Conservation (phyloP, 2,329 filamentous ascomycete species). For the Furcasterigmium furcatum region DNA sequence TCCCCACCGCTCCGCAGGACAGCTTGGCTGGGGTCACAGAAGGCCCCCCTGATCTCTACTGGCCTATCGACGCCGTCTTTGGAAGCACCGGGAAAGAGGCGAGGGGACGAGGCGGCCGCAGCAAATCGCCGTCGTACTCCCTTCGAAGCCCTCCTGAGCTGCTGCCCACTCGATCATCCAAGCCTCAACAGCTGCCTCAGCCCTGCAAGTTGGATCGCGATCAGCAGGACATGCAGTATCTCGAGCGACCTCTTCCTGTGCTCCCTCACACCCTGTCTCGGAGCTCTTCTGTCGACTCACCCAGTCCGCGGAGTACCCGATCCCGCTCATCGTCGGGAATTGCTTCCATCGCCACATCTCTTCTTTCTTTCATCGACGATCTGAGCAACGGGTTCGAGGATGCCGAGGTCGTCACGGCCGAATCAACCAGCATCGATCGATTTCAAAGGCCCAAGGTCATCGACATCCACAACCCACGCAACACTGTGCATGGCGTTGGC, state of each 20-base stretch:
- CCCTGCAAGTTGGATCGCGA: conserved; percentile 26
- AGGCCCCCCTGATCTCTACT: too few relatives aligned
- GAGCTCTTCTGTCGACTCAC: conserved; percentile 12
- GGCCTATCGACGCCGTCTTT: background rate
- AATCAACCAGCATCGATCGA: too few relatives aligned
- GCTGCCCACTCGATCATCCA: conserved; percentile 8
- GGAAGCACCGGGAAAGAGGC: background rate
- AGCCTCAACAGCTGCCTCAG: conserved; percentile 18
- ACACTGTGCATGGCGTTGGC: conserved; percentile 9
- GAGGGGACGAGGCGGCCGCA: conserved; percentile 9
- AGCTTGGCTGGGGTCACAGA: too few relatives aligned
- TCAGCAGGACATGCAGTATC: conserved; percentile 13
- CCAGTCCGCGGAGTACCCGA: background rate
- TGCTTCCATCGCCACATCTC: conserved; percentile 19
- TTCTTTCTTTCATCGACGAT: conserved; percentile 14
- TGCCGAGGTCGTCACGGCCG: conserved; percentile 19
- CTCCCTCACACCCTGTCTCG: conserved; percentile 18
- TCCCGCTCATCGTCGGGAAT: background rate
- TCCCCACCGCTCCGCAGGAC: too few relatives aligned
- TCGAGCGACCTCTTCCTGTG: conserved; percentile 22
- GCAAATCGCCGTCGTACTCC: conserved; percentile 14
- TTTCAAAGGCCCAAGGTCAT: too few relatives aligned
- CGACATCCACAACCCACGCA: too few relatives aligned
- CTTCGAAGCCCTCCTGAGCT: conserved; percentile 28
- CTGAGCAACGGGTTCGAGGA: conserved; percentile 13